Evolutionary conservation across 2,329 filamentous ascomycete species (phyloP).

Genomic region (Curvularia hawaiiensis): DNA sequence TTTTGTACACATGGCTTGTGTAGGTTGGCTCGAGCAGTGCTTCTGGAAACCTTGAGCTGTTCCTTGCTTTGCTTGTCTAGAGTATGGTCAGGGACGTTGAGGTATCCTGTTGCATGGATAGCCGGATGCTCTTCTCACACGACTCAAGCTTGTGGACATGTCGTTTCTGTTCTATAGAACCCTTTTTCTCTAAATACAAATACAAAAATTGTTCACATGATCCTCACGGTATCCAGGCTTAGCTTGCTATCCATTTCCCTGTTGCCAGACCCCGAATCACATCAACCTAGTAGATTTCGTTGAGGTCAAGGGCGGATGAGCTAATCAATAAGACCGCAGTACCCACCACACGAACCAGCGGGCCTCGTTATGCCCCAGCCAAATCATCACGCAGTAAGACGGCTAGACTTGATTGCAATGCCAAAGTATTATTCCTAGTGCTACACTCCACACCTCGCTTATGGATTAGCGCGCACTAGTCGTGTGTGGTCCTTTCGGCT

Average conservation of each 20-base stretch:
- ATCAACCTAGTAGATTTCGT: background rate
- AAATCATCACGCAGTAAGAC: background rate
- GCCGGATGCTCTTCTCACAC: background rate
- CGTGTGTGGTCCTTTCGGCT: constrained; percentile 19
- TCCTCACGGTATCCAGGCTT: background rate
- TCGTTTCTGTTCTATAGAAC: background rate
- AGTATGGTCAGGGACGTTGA: background rate
- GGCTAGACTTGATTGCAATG: background rate
- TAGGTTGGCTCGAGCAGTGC: background rate
- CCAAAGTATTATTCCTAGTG: constrained; percentile 7
- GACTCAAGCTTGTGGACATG: background rate
- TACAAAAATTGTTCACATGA: background rate
- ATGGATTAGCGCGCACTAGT: constrained; percentile 30
- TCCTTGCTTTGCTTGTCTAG: background rate
- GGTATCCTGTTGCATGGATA: background rate
- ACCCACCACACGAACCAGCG: background rate
- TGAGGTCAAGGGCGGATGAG: background rate
- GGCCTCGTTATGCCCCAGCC: background rate
- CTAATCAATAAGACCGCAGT: background rate
- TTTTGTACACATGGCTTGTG: background rate
- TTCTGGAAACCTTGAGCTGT: background rate
- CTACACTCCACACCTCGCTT: constrained; percentile 21
- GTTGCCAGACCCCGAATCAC: background rate
- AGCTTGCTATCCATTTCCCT: background rate
- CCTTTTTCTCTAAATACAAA: background rate